Conservation (phyloP, 2,329 filamentous ascomycete genomes). For the Verticillium isaacii region DNA sequence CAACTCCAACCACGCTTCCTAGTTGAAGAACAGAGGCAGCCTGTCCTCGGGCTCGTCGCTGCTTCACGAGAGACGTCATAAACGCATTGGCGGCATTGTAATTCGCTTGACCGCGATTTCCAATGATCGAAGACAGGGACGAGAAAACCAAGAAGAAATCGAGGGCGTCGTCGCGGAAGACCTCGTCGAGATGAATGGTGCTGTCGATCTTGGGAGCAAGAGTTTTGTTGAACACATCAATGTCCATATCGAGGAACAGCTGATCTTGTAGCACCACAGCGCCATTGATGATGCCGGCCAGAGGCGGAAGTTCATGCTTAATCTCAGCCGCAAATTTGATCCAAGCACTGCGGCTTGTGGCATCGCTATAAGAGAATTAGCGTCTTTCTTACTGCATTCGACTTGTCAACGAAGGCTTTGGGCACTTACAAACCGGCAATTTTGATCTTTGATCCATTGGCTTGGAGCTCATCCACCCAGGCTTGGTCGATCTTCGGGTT, state of each 20-base stretch:
- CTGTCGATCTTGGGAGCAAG: slow-evolving; percentile 30
- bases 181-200: slow-evolving; percentile 21
- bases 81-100: slow-evolving; percentile 41
- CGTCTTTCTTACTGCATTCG: not conserved
- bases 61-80: slow-evolving; percentile 29
- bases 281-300: slow-evolving; percentile 36
- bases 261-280: slow-evolving; percentile 38
- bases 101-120: slow-evolving; percentile 32
- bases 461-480: not conserved
- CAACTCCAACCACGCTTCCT: slow-evolving; percentile 32
- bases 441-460: not conserved
- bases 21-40: slow-evolving; percentile 32
- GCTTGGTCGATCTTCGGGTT: slow-evolving; percentile 22
- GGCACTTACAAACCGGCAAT: not conserved
- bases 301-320: slow-evolving; percentile 19
- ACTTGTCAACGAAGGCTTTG: no score
- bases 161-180: slow-evolving; percentile 21
- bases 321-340: slow-evolving; percentile 15
- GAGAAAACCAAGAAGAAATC: slow-evolving; percentile 33
- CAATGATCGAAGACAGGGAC: slow-evolving; percentile 20
- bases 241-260: slow-evolving; percentile 21
- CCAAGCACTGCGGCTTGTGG: slow-evolving; percentile 15
- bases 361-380: slow-evolving; percentile 10
- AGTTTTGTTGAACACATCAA: slow-evolving; percentile 16
- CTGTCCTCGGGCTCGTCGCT: slow-evolving; percentile 30